Evolutionary conservation across 1,284 basidiomycete species (phyloP).

Genomic region (Boletus sp.): DNA sequence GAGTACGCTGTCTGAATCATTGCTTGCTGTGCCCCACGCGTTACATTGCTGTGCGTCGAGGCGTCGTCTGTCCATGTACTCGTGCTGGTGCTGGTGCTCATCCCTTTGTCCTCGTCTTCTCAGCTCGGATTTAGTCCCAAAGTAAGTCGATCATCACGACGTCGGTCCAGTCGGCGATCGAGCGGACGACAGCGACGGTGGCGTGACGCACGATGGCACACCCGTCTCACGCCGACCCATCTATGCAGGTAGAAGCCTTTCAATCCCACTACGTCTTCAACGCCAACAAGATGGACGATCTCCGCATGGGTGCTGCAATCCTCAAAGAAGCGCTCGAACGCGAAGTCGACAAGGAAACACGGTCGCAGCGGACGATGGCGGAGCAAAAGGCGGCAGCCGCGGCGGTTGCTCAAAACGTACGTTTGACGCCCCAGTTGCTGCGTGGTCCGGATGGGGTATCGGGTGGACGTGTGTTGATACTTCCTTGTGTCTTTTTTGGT

Average conservation of each 20-base stretch:
- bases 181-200: neutral
- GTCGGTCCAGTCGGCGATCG: neutral
- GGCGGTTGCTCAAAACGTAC: constrained; percentile 57
- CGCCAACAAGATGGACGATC: constrained; percentile 51
- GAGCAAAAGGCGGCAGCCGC: constrained; percentile 60
- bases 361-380: constrained; percentile 47
- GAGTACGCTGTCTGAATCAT: constrained; percentile 21
- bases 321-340: constrained; percentile 62
- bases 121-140: constrained; percentile 74
- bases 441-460: neutral
- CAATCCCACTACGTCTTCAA: constrained; percentile 72
- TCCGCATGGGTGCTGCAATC: constrained; percentile 65
- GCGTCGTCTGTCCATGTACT: neutral
- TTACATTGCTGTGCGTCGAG: no score
- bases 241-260: constrained; percentile 48
- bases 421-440: constrained; percentile 3
- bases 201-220: neutral
- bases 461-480: neutral
- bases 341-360: constrained; percentile 58
- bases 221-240: no score
- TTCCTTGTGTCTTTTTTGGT: neutral
- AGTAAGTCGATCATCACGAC: constrained; percentile 40
- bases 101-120: no score
- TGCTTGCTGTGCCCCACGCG: neutral
- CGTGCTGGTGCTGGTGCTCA: no score